Evolutionary conservation across 495 filamentous ascomycete genomes (phyloP), one percentile per base, ranked within the genome.

Genomic region (Neurospora sp.): DNA sequence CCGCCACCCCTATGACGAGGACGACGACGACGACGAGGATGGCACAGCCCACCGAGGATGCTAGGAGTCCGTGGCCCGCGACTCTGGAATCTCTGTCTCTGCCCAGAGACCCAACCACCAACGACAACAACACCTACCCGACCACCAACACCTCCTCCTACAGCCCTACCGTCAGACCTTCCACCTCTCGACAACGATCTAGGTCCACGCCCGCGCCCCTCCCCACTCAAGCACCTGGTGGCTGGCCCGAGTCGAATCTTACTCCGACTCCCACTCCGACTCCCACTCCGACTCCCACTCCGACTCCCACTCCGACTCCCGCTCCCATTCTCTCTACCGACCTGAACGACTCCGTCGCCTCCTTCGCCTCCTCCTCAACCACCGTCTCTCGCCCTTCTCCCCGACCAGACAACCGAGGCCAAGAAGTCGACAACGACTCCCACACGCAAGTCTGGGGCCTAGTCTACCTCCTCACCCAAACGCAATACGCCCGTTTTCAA

Each of bases 391-490:
- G 24, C 24, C 24, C 24, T 28, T 28, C 24, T 28, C 24, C 24
- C 24, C 24, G 24, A 28, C 24, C 0, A 28, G 24, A 28, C 24
- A 28, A 28, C 24, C 24, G 24, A 28, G 24, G 24, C 24, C 24
- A 28, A 28, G 24, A 59, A 7, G 21, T 7, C 10, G 28, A 17
- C 15, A 66, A 34, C 24, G 28, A 66, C 54, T 28, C 4, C 54
- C 13, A 19, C 21, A 9, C 28, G 28, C 54, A 79, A 31, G 82
- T 85, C 34, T 85, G 83, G 75, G 84, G 84, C 28, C 54, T 85
- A 3, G 66, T 85, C 5, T 86, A 84, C 69, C 75, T 72, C 28
- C 73, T 86, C 8, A 76, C 77, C 34, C 71, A 75, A 0, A 21
- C 69, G 4, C 6, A 80, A 76, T 73, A 82, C 83, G 66, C 80